These are phyloP conservation scores for Biscogniauxia mediterranea DNA, from an alignment of 2,329 filamentous ascomycete genomes.

Conservation along the genomic window DNA sequence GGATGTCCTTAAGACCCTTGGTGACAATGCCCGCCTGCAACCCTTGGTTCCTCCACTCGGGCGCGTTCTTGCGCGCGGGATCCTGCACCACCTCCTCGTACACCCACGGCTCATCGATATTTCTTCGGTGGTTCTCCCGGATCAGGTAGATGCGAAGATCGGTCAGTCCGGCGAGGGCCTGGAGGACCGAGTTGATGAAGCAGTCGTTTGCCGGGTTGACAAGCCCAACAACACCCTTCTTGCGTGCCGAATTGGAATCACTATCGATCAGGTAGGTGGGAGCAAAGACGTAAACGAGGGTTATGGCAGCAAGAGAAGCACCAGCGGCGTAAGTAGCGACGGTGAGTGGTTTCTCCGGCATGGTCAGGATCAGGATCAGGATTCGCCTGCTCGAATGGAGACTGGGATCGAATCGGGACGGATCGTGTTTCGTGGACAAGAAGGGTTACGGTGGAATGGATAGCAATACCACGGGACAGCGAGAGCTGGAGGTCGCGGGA, in stretches of 20 bases:
- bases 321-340: conserved; percentile 93
- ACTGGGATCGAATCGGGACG: not conserved
- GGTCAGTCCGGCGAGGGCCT: conserved; percentile 85
- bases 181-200: conserved; percentile 95
- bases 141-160: conserved; percentile 91
- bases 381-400: conserved; percentile 6
- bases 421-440: not conserved
- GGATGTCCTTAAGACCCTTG: conserved; percentile 82
- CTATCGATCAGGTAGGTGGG: conserved; percentile 96
- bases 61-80: conserved; percentile 35
- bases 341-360: conserved; percentile 80
- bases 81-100: conserved; percentile 63
- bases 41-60: conserved; percentile 60
- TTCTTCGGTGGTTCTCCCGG: conserved; percentile 80
- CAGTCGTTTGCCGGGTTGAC: conserved; percentile 91
- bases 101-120: conserved; percentile 73
- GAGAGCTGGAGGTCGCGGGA: not conserved
- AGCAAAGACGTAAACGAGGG: conserved; percentile 94
- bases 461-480: not conserved
- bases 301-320: conserved; percentile 90
- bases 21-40: conserved; percentile 83
- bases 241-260: conserved; percentile 65
- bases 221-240: conserved; percentile 86
- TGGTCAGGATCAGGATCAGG: conserved; percentile 53
- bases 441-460: too few species aligned